Percentiles rank a stretch among this genome's conserved stretches.
These are phyloP conservation scores for Ogataea allantospora DNA, from an alignment of 805 yeast species.

Conservation along the genomic window DNA sequence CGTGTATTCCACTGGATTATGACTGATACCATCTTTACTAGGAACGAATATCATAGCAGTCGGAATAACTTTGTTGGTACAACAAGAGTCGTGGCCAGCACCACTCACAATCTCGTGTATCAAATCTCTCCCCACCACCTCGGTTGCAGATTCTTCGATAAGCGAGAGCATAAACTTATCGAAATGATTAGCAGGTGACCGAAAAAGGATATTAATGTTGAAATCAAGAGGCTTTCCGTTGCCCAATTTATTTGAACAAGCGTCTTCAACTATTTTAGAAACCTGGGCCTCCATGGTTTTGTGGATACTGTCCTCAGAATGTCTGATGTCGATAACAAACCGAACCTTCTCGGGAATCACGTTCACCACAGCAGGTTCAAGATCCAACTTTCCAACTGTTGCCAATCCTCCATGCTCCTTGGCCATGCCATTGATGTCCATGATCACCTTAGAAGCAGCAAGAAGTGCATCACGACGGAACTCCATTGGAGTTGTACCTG, in stretches of 20 bases:
- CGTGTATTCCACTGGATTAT: slow-evolving; percentile 64
- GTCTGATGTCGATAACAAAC: slow-evolving; percentile 63
- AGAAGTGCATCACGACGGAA: slow-evolving; percentile 61
- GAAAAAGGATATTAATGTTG: slow-evolving; percentile 32
- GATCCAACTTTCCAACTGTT: slow-evolving; percentile 55
- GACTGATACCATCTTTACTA: slow-evolving; percentile 62
- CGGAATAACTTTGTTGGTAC: slow-evolving; percentile 54
- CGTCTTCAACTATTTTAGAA: slow-evolving; percentile 20
- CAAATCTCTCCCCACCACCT: slow-evolving; percentile 44
- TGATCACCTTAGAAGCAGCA: slow-evolving; percentile 57
- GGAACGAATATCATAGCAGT: slow-evolving; percentile 78
- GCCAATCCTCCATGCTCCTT: slow-evolving; percentile 49
- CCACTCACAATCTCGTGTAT: slow-evolving; percentile 56
- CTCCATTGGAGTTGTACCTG: slow-evolving; percentile 70
- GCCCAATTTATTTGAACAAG: slow-evolving; percentile 28
- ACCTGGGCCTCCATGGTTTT: slow-evolving; percentile 33
- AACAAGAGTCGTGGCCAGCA: slow-evolving; percentile 74
- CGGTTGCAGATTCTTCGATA: slow-evolving; percentile 51
- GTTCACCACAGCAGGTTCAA: slow-evolving; percentile 62
- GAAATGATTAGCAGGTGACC: slow-evolving; percentile 58
- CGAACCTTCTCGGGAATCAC: slow-evolving; percentile 63
- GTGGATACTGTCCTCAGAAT: slow-evolving; percentile 39
- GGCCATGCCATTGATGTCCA: slow-evolving; percentile 56
- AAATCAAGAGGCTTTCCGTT: slow-evolving; percentile 42
- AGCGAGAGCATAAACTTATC: slow-evolving; percentile 49